Evolutionary conservation across 345 rosid species (phyloP), one percentile per base, ranked within the genome.

Genomic region (Salix viminalis): DNA sequence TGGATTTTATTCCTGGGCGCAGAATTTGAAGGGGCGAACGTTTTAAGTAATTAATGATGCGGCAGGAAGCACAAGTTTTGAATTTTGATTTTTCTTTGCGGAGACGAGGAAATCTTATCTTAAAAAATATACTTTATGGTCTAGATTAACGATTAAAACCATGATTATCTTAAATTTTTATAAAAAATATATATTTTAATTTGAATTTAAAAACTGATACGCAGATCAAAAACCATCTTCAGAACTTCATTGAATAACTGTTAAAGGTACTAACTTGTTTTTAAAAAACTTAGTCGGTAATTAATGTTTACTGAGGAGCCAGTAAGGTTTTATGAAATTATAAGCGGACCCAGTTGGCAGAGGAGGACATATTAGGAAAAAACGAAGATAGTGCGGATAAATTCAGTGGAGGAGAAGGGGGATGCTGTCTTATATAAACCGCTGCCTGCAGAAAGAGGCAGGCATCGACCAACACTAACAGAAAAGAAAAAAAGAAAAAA

Each of bases 121-220:
- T 34, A 0, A 36, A 36, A 36, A 36, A 1, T 36, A 5, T 36
- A 36, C 1, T 36, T 36, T 36, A 5, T 0, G 0, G 7, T 36
- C 1, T 36, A 36, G 1, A 36, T 36, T 0, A 36, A 0, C 0
- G 0, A 36, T 1, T 36, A 36, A 36, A 36, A 36, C 0, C 0
- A 0, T 0, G 0, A 36, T 5, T 36, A 36, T 36, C 1, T 36
- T 5, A 36, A 0, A 5, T 5, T 36, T 36, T 36, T 36, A 36
- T 0, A 36, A 36, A 36, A 5, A 5, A 36, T 36, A 36, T 0
- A 36, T 5, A 0, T 5, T 0, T 3, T 5, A 34, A 34, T 0
- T 34, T 5, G 0, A 34, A 34, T 1, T 34, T 0, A 34, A 34
- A 5, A 34, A 0, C 0, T 34, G 4, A 4, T 34, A 0, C 0